phyloP scores from a whole-genome alignment of 75 land plant genomes.

The Pseudotsuga menziesii region DNA sequence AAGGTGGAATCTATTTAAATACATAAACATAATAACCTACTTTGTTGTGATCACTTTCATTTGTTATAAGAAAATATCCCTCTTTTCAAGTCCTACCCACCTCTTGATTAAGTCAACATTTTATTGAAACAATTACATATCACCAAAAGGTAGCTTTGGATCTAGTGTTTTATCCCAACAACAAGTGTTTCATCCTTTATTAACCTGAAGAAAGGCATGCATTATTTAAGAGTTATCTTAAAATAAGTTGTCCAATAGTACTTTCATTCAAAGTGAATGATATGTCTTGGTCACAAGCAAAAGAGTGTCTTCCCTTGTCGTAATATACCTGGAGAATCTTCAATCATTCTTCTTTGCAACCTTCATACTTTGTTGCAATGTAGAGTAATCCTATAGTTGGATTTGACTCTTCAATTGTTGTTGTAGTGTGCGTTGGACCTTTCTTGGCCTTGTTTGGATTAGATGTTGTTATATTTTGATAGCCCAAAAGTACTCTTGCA shows the following conservation, averaged over 20 bases:
- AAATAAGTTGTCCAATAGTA: no score
- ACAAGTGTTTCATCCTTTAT: conserved; percentile 68
- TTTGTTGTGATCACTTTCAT: conserved; percentile 36
- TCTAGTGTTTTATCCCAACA: conserved; percentile 81
- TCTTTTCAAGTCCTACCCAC: conserved; percentile 59
- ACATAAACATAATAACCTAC: conserved; percentile 40
- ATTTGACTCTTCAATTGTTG: conserved; percentile 26
- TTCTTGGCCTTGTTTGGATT: conserved; percentile 66
- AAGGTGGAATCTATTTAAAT: conserved; percentile 63
- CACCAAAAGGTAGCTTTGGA: conserved; percentile 74
- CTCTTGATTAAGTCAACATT: conserved; percentile 66
- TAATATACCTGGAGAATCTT: conserved; percentile 46
- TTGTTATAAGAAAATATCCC: conserved; percentile 38
- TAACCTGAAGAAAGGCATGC: conserved; percentile 79
- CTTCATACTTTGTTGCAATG: conserved; percentile 81
- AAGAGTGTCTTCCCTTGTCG: conserved; percentile 22
- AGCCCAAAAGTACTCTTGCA: no score
- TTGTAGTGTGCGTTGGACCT: conserved; percentile 15
- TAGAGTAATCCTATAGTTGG: conserved; percentile 51
- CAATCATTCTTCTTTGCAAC: conserved; percentile 78
- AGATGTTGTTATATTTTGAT: no score
- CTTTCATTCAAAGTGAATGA: conserved; percentile 27
- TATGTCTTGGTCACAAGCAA: conserved; percentile 65
- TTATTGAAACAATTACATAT: conserved; percentile 62
- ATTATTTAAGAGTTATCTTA: no score